These are phyloP conservation scores for Diaporthe vexans DNA, from an alignment of 2,329 filamentous ascomycete species.

Conservation along the genomic window DNA sequence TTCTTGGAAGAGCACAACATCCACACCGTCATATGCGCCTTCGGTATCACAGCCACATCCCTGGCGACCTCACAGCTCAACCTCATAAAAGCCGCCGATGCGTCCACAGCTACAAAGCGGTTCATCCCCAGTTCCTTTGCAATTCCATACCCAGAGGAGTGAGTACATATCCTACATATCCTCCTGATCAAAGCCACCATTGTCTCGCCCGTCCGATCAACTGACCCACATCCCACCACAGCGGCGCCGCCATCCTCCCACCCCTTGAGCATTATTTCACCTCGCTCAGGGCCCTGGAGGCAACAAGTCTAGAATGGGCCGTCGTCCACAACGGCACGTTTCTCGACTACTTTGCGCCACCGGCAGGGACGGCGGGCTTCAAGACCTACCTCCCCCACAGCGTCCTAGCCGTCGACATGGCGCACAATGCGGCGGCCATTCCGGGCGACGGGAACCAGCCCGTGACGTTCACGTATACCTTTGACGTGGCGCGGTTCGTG, in stretches of 20 bases:
- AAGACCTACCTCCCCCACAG: slow-evolving; percentile 55
- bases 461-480: slow-evolving; percentile 62
- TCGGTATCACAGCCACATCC: background rate
- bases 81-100: slow-evolving; percentile 1
- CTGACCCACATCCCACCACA: background rate
- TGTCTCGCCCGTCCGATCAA: background rate
- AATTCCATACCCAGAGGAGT: slow-evolving; percentile 4
- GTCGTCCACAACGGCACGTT: slow-evolving; percentile 58
- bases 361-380: slow-evolving; percentile 44
- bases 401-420: slow-evolving; percentile 60
- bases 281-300: slow-evolving; percentile 44
- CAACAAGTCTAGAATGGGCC: slow-evolving; percentile 55
- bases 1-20: background rate
- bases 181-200: background rate
- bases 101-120: background rate
- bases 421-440: slow-evolving; percentile 59
- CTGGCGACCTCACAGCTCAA: slow-evolving; percentile 3
- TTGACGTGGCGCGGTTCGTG: slow-evolving; percentile 63
- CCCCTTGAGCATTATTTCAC: slow-evolving; percentile 10
- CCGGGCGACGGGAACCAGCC: slow-evolving; percentile 62
- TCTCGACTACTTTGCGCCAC: slow-evolving; percentile 61
- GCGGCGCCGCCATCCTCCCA: slow-evolving; percentile 14
- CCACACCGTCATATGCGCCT: slow-evolving; percentile 8
- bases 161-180: background rate
- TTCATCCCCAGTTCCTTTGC: slow-evolving; percentile 26